phyloP scores from a whole-genome alignment of 2,329 filamentous ascomycete species.

The Fusarium nisikadoi region DNA sequence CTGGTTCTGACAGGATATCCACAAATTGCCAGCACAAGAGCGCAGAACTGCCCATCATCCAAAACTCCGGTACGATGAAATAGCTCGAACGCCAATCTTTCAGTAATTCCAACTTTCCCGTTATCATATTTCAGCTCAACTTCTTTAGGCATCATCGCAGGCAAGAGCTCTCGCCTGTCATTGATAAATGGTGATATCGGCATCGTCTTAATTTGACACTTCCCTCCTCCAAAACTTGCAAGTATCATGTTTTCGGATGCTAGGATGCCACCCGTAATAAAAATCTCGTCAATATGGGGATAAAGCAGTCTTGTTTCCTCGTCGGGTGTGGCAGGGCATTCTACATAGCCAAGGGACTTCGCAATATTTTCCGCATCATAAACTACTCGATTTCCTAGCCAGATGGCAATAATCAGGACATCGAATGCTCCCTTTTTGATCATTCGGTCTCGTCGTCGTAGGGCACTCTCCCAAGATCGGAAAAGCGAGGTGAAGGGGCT shows the following conservation, averaged over 20 bases:
- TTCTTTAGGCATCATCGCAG: not conserved
- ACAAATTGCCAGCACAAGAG: not conserved
- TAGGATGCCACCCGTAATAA: not conserved
- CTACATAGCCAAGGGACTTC: not conserved
- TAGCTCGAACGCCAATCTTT: not conserved
- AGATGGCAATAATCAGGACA: not conserved
- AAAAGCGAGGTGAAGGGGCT: not conserved
- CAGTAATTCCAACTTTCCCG: not conserved
- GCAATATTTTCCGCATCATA: not conserved
- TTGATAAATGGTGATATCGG: not conserved
- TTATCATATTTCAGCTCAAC: no score
- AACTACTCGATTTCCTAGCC: not conserved
- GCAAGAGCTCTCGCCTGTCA: not conserved
- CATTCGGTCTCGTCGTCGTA: not conserved
- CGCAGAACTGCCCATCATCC: not conserved
- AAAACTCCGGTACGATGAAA: not conserved
- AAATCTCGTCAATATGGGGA: not conserved
- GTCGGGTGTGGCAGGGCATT: not conserved
- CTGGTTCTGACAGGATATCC: not conserved
- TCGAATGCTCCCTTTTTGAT: fast-evolving
- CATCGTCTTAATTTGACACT: no score
- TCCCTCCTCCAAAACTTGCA: not conserved
- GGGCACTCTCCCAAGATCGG: not conserved
- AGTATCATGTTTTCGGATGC: not conserved
- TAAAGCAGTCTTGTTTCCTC: not conserved